Base-by-base conservation (phyloP, 176 grass and related monocot genomes). In the Dendrocalamus sinicus region DNA sequence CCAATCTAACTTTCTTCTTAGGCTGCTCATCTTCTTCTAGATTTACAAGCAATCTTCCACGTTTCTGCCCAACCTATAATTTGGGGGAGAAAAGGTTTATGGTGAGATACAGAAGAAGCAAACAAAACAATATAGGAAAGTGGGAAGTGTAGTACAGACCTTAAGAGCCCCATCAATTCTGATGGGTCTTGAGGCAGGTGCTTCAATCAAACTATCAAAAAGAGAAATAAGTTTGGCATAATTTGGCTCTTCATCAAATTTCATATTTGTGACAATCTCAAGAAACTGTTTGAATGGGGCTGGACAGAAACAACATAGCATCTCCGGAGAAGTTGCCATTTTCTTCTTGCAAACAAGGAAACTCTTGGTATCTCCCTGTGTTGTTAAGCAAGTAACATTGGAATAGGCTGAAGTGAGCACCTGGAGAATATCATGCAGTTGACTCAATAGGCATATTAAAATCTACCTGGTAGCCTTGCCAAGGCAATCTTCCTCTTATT, bases 321-420 rank as follows among this genome's bases (percentile, higher is more conserved):
- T 79, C 65, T 98, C 95, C 8, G 93, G 87, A 66, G 95, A 90
- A 47, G 89, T 93, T 32, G 81, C 83, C 95, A 98, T 98, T 89
- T 98, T 98, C 88, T 98, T 98, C 85, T 95, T 98, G 87, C 93
- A 93, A 84, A 98, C 95, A 85, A 98, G 91, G 83, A 98, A 98
- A 83, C 89, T 92, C 81, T 98, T 98, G 70, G 91, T 93, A 77
- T 98, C 95, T 70, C 95, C 95, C 95, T 98, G 91, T 40, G 63
- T 67, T 73, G 63, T 79, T 48, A 59, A 76, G 55, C 63, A 66
- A 63, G 66, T 52, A 86, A 80, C 22, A 91, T 73, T 83, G 81
- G 52, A 65, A 94, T 32, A 68, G 59, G 43, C 23, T 70, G 2
- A 83, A 53, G 45, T 62, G 8, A 35, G 53, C 28, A 44, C 14